phyloP scores from a whole-genome alignment of 345 rosid genomes.

The Bretschneidera sinensis region DNA sequence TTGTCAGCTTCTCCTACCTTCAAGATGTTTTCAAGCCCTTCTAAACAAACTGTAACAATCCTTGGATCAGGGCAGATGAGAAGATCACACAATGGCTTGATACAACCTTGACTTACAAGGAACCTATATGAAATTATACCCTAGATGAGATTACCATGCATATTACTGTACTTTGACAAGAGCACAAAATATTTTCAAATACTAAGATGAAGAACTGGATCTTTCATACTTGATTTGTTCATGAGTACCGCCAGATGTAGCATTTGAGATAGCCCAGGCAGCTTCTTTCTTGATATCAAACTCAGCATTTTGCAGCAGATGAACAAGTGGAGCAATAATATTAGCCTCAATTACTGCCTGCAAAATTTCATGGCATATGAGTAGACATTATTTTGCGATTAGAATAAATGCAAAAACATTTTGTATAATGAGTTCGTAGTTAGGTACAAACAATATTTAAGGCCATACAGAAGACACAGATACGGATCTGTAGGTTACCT shows the following conservation, averaged over 20 bases:
- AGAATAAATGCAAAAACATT: neutral
- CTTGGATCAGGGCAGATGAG: constrained; percentile 49
- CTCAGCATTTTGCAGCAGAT: constrained; percentile 49
- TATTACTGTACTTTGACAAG: constrained; percentile 2
- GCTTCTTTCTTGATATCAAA: constrained; percentile 41
- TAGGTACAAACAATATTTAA: neutral
- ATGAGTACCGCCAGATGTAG: constrained; percentile 49
- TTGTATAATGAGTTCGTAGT: neutral
- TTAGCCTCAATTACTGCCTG: constrained; percentile 49
- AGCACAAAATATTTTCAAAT: neutral
- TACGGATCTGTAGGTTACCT: constrained; percentile 14
- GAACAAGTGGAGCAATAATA: constrained; percentile 39
- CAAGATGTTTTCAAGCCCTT: constrained; percentile 51
- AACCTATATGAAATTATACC: constrained; percentile 15
- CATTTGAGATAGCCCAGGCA: constrained; percentile 37
- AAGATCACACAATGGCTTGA: constrained; percentile 49
- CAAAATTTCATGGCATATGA: neutral
- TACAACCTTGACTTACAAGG: constrained; percentile 49
- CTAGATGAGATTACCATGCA: constrained; percentile 4
- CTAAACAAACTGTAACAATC: constrained; percentile 42
- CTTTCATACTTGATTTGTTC: constrained; percentile 44
- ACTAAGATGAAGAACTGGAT: neutral
- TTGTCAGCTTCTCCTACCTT: constrained; percentile 52
- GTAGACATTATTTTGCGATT: neutral
- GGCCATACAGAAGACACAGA: neutral